These are phyloP conservation scores for Diplodia mutila DNA, from an alignment of 2,329 filamentous ascomycete species.

Conservation along the genomic window DNA sequence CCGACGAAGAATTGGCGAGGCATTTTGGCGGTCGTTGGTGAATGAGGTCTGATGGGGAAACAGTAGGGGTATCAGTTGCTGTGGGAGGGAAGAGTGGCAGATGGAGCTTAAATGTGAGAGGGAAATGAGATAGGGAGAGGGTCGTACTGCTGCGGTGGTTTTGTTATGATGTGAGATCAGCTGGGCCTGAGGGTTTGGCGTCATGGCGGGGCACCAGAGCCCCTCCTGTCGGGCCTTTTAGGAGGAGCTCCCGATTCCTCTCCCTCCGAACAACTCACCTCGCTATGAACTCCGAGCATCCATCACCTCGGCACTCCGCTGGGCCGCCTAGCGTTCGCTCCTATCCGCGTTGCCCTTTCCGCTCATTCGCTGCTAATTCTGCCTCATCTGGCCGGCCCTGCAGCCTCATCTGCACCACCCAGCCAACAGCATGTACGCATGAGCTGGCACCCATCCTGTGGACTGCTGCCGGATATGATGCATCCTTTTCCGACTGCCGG, in stretches of 20 bases:
- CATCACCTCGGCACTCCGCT: not conserved
- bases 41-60: not conserved
- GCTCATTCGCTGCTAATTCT: slow-evolving; percentile 6
- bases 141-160: slow-evolving; percentile 2
- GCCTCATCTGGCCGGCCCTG: slow-evolving; percentile 2
- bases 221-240: slow-evolving; percentile 11
- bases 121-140: slow-evolving; percentile 6
- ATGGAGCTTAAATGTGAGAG: slow-evolving; percentile 15
- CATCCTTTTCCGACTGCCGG: not conserved
- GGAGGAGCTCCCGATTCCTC: slow-evolving; percentile 6
- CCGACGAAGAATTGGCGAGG: slow-evolving; percentile 96
- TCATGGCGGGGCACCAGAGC: slow-evolving; percentile 26
- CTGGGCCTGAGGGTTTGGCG: slow-evolving; percentile 16
- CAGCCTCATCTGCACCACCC: not conserved
- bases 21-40: slow-evolving; percentile 63
- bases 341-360: not conserved
- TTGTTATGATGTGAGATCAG: slow-evolving; percentile 26
- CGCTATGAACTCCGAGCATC: not conserved
- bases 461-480: not conserved
- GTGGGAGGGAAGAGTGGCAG: not conserved
- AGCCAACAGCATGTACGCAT: slow-evolving; percentile 7
- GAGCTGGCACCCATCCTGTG: slow-evolving; percentile 20
- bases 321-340: not conserved
- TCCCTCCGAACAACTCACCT: slow-evolving; percentile 14
- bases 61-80: not conserved